These are phyloP conservation scores for Phytophthora kernoviae DNA, from an alignment of 352 stramenopile species.

Conservation along the genomic window DNA sequence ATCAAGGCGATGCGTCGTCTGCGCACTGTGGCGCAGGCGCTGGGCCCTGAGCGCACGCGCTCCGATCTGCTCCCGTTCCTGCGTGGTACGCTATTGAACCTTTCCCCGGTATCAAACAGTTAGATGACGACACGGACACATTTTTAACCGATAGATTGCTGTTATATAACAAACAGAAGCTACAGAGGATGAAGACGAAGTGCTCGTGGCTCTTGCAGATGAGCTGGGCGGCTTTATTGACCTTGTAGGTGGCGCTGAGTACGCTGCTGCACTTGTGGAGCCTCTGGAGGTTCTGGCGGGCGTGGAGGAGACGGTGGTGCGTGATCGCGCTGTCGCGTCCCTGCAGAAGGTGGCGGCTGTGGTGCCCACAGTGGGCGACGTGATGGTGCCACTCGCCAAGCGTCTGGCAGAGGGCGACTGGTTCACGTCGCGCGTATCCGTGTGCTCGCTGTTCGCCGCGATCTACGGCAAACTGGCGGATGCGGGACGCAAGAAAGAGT, in stretches of 20 bases:
- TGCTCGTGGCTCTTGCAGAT: slow-evolving; percentile 91
- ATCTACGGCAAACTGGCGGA: slow-evolving; percentile 73
- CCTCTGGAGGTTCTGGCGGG: slow-evolving; percentile 91
- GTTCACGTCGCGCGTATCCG: slow-evolving; percentile 89
- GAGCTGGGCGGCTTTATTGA: slow-evolving; percentile 92
- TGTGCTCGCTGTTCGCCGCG: slow-evolving; percentile 81
- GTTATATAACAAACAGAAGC: slow-evolving; percentile 45
- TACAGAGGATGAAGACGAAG: slow-evolving; percentile 94
- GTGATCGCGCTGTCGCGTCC: slow-evolving; percentile 80
- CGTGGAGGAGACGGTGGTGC: slow-evolving; percentile 95
- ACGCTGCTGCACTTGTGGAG: slow-evolving; percentile 78
- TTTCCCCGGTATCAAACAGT: no score
- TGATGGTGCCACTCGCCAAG: slow-evolving; percentile 80
- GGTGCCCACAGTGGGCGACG: slow-evolving; percentile 60
- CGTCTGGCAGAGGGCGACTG: slow-evolving; percentile 84
- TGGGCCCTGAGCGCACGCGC: slow-evolving; percentile 84
- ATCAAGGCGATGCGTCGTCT: slow-evolving; percentile 95
- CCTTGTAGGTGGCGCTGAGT: slow-evolving; percentile 73
- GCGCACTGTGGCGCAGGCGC: slow-evolving; percentile 90
- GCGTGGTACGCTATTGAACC: slow-evolving; percentile 35
- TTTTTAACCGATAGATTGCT: no score
- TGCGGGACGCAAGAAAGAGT: slow-evolving; percentile 69
- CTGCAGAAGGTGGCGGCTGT: slow-evolving; percentile 77
- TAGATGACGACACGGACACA: no score
- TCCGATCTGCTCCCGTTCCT: slow-evolving; percentile 91